Conservation (phyloP, 805 yeast genomes). For the Candida taoyuanica region DNA sequence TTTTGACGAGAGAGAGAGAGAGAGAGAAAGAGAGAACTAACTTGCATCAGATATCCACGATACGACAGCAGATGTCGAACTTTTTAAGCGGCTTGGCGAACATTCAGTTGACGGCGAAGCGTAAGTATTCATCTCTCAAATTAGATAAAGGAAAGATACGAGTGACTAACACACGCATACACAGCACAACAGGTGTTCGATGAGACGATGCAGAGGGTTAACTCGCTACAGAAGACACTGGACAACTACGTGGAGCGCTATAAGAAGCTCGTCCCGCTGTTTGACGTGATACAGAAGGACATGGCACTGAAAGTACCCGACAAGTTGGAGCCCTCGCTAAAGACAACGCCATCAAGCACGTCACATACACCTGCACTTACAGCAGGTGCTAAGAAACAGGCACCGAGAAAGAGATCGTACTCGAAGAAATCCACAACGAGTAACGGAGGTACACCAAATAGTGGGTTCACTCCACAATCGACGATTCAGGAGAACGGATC, state of each 20-base stretch:
- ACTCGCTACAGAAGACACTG: constrained; percentile 34
- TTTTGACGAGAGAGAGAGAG: too few species aligned
- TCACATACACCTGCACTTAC: not conserved
- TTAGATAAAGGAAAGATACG: not conserved
- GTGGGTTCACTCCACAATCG: constrained; percentile 11
- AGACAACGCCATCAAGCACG: constrained; percentile 29
- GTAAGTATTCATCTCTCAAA: constrained; percentile 15
- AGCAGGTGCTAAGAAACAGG: constrained; percentile 12
- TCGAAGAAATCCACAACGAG: constrained; percentile 17
- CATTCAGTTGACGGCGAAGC: constrained; percentile 32
- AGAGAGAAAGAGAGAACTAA: not conserved
- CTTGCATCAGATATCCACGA: constrained; percentile 20
- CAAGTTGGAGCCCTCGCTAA: constrained; percentile 72
- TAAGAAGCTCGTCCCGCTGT: constrained; percentile 41
- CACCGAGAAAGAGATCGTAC: constrained; percentile 18
- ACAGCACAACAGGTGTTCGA: constrained; percentile 27
- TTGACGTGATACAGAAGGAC: constrained; percentile 42
- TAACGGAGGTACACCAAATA: constrained; percentile 11
- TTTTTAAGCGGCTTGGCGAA: constrained; percentile 34
- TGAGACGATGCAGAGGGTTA: constrained; percentile 32
- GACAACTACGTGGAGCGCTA: constrained; percentile 43
- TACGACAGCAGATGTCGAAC: constrained; percentile 38
- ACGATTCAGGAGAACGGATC: constrained; percentile 17
- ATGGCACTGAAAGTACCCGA: constrained; percentile 49
- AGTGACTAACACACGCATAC: constrained; percentile 1